These are phyloP conservation scores for Cenchrus fungigraminus DNA, from an alignment of 176 grass and related monocot genomes.

Conservation along the genomic window DNA sequence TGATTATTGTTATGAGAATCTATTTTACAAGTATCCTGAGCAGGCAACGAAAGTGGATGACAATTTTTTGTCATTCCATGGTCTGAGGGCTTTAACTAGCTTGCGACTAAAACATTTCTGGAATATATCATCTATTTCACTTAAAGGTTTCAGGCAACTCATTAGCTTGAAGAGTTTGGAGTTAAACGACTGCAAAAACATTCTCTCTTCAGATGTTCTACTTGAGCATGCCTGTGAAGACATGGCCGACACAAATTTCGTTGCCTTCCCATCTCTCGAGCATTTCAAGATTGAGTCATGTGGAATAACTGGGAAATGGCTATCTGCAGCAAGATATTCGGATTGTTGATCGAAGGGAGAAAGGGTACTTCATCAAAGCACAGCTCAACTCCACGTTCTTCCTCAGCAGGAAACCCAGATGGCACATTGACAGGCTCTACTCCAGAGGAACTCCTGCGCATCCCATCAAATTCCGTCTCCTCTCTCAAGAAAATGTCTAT, in stretches of 20 bases:
- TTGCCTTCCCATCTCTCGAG: neutral
- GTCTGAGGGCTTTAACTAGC: neutral
- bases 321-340: neutral
- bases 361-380: neutral
- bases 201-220: neutral
- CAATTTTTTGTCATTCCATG: conserved; percentile 3
- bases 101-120: neutral
- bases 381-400: neutral
- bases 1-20: too few relatives aligned
- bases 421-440: neutral
- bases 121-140: neutral
- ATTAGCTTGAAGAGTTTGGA: conserved; percentile 14
- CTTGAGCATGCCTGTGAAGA: neutral
- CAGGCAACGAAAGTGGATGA: neutral
- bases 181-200: accelerated
- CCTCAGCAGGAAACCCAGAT: neutral
- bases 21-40: too few relatives aligned
- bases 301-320: neutral
- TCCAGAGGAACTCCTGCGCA: neutral
- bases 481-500: neutral
- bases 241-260: neutral
- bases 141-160: conserved; percentile 36
- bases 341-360: neutral
- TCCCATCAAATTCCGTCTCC: neutral
- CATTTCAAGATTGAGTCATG: accelerated